These are phyloP conservation scores for Blastomyces gilchristii DNA, from an alignment of 2,329 filamentous ascomycete genomes.

Conservation along the genomic window DNA sequence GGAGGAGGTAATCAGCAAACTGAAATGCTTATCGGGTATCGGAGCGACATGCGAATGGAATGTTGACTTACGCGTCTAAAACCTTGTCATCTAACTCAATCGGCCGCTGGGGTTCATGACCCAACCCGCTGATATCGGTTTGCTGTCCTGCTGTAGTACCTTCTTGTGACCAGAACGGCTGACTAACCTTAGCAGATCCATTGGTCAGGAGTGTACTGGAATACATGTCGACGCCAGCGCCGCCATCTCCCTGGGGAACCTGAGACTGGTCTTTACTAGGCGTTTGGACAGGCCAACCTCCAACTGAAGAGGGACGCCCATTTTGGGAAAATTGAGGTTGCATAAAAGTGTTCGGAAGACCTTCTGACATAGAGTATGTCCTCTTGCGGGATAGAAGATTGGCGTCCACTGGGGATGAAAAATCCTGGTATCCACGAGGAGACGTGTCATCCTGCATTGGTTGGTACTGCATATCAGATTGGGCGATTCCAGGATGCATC, in stretches of 20 bases:
- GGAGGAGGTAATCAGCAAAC: neutral
- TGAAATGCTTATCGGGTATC: neutral
- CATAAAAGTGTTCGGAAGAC: slow-evolving; percentile 35
- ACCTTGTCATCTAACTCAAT: slow-evolving; percentile 31
- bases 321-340: slow-evolving; percentile 25
- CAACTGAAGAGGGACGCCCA: slow-evolving; percentile 17
- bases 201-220: slow-evolving; percentile 30
- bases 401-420: slow-evolving; percentile 41
- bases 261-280: slow-evolving; percentile 20
- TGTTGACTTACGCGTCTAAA: slow-evolving; percentile 29
- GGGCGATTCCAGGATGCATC: slow-evolving; percentile 37
- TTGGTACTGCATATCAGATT: slow-evolving; percentile 34
- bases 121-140: slow-evolving; percentile 25
- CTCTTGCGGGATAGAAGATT: slow-evolving; percentile 37
- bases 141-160: slow-evolving; percentile 13
- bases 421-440: slow-evolving; percentile 42
- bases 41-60: neutral
- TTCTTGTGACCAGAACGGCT: slow-evolving; percentile 31
- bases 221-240: slow-evolving; percentile 15
- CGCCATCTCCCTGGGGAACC: slow-evolving; percentile 9
- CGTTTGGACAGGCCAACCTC: slow-evolving; percentile 22
- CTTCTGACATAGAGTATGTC: slow-evolving; percentile 41
- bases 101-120: slow-evolving; percentile 27
- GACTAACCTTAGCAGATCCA: slow-evolving; percentile 27
- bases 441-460: slow-evolving; percentile 32